Evolutionary conservation across 495 filamentous ascomycete genomes (phyloP).

Genomic region (Hyaloscypha variabilis): DNA sequence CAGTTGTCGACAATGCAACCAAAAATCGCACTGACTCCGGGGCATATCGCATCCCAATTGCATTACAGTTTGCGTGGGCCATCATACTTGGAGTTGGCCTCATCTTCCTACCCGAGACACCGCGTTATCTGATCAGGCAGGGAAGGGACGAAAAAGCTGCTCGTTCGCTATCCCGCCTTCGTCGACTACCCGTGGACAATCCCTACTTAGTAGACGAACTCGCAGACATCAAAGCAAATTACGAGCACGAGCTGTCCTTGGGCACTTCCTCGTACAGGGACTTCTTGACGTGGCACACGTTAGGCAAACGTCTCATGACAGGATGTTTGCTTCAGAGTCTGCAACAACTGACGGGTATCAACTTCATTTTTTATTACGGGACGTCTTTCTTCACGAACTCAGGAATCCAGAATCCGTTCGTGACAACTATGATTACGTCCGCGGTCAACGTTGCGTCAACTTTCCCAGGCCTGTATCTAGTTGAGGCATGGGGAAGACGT

Average conservation of each 20-base stretch:
- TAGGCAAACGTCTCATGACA: neutral
- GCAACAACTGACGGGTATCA: conserved; percentile 72
- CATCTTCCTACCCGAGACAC: conserved; percentile 77
- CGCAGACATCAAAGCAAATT: conserved; percentile 74
- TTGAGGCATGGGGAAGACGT: conserved; percentile 81
- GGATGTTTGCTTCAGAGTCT: conserved; percentile 11
- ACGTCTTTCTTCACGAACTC: conserved; percentile 79
- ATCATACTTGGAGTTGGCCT: conserved; percentile 73
- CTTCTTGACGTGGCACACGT: conserved; percentile 55
- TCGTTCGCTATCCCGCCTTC: conserved; percentile 63
- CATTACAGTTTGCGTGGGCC: conserved; percentile 79
- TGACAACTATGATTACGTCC: conserved; percentile 79
- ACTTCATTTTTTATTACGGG: conserved; percentile 93
- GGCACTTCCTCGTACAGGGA: conserved; percentile 58
- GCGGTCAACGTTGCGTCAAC: conserved; percentile 84
- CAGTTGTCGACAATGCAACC: conserved; percentile 74
- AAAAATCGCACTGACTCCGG: conserved; percentile 64
- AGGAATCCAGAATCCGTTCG: conserved; percentile 67
- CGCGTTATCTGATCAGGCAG: conserved; percentile 75
- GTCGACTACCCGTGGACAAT: conserved; percentile 63
- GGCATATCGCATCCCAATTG: conserved; percentile 81
- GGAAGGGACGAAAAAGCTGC: conserved; percentile 68
- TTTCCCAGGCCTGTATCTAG: conserved; percentile 76
- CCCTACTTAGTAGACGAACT: conserved; percentile 66
- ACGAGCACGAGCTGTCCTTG: conserved; percentile 66